Conservation (phyloP, 805 yeast genomes). For the Wickerhamia fluorescens region DNA sequence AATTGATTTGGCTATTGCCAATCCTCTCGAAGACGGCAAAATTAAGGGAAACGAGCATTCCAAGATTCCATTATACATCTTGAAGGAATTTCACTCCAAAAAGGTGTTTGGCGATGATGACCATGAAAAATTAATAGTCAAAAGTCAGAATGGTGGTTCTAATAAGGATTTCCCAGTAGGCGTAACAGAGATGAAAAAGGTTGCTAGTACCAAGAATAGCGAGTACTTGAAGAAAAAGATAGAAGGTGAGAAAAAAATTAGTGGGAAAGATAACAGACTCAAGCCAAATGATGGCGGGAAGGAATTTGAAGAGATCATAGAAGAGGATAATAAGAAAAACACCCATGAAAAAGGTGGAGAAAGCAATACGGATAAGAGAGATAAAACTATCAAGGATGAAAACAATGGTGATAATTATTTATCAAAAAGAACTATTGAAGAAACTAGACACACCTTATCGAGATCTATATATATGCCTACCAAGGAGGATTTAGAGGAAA, state of each 20-base stretch:
- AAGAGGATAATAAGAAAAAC: slow-evolving; percentile 2
- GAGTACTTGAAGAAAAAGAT: slow-evolving; percentile 2
- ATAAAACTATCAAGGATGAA: slow-evolving; percentile 1
- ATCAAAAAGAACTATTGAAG: slow-evolving; percentile 10
- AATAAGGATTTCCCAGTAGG: too few species aligned
- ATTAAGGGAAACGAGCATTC: slow-evolving; percentile 32
- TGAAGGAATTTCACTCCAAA: slow-evolving; percentile 20
- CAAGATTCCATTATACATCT: slow-evolving; percentile 20
- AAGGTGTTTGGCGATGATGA: slow-evolving; percentile 24
- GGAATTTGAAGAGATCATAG: too few species aligned
- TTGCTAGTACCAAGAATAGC: too few species aligned
- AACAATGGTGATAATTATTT: slow-evolving; percentile 7
- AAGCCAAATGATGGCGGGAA: too few species aligned
- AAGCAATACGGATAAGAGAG: too few species aligned
- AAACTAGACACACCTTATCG: slow-evolving; percentile 14
- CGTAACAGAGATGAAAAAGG: slow-evolving; percentile 4
- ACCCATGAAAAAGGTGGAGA: slow-evolving; percentile 1
- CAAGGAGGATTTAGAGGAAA: slow-evolving; percentile 23
- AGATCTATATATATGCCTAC: slow-evolving; percentile 24
- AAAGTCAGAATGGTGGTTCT: too few species aligned
- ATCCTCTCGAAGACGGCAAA: slow-evolving; percentile 21
- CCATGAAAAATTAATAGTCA: slow-evolving; percentile 7
- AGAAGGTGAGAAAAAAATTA: slow-evolving; percentile 6
- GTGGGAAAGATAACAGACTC: too few species aligned
- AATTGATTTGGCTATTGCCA: slow-evolving; percentile 33